phyloP scores from a whole-genome alignment of 371 early-diverging fungal genomes.

The Mortierella sp. region DNA sequence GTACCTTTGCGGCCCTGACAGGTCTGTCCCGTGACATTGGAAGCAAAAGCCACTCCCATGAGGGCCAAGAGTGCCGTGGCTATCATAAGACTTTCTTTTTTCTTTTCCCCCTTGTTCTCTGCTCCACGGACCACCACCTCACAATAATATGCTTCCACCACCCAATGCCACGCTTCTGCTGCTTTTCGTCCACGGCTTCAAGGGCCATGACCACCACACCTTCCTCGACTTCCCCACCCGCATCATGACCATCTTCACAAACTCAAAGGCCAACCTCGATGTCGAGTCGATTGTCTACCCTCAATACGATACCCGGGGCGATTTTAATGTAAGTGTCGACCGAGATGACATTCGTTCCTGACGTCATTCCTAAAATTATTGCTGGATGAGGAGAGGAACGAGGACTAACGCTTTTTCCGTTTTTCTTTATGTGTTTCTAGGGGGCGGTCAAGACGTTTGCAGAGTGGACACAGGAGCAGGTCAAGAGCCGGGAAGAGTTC shows the following conservation, averaged over 20 bases:
- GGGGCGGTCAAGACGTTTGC: slow-evolving; percentile 63
- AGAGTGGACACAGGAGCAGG: slow-evolving; percentile 63
- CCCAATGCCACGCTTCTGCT: slow-evolving; percentile 59
- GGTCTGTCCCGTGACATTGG: background rate
- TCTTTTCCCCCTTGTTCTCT: background rate
- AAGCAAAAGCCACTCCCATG: background rate
- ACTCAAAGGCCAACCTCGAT: slow-evolving; percentile 59
- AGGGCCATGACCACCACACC: slow-evolving; percentile 59
- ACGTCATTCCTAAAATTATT: background rate
- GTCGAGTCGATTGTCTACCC: slow-evolving; percentile 69
- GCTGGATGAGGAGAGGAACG: too few relatives aligned
- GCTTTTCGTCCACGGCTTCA: slow-evolving; percentile 72
- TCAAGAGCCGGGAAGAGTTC: slow-evolving; percentile 52
- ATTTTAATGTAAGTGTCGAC: slow-evolving; percentile 24
- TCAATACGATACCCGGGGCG: slow-evolving; percentile 71
- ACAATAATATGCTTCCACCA: slow-evolving; percentile 27
- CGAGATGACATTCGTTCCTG: too few relatives aligned
- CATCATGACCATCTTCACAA: slow-evolving; percentile 65
- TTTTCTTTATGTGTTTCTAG: slow-evolving; percentile 52
- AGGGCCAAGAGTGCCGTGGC: background rate
- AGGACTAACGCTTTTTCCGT: background rate
- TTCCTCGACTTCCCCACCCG: slow-evolving; percentile 71
- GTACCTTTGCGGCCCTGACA: slow-evolving; percentile 15
- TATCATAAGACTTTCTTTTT: background rate
- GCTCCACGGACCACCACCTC: background rate